Evolutionary conservation across 2,329 filamentous ascomycete genomes (phyloP).

Genomic region (Neopestalotiopsis sp.): DNA sequence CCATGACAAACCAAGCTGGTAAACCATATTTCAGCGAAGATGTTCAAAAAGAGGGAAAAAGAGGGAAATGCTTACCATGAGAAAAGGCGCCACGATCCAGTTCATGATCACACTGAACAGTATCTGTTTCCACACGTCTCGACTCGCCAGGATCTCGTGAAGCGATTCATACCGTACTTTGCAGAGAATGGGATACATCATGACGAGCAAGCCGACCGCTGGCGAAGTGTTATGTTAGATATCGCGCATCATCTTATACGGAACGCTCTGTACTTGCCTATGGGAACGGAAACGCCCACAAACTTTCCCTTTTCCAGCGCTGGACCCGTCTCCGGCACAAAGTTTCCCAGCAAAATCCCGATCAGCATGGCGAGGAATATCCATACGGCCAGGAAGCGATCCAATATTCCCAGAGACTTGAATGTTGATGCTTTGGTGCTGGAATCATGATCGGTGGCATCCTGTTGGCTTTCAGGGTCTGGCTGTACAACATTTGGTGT

Average conservation of each 20-base stretch:
- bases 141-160: conserved; percentile 67
- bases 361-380: conserved; percentile 80
- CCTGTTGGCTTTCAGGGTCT: background rate
- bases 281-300: conserved; percentile 54
- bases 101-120: conserved; percentile 78
- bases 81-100: conserved; percentile 81
- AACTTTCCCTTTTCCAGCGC: conserved; percentile 75
- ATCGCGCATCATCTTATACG: background rate
- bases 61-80: conserved; percentile 67
- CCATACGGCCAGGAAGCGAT: conserved; percentile 72
- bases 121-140: conserved; percentile 79
- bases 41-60: background rate
- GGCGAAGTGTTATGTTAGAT: background rate
- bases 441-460: background rate
- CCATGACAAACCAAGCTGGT: conserved; percentile 70
- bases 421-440: conserved; percentile 46
- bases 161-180: conserved; percentile 82
- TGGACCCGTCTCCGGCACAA: conserved; percentile 66
- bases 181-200: conserved; percentile 95
- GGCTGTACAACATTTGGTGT: background rate
- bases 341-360: conserved; percentile 79
- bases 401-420: conserved; percentile 63
- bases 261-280: conserved; percentile 25
- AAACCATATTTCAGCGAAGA: background rate
- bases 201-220: conserved; percentile 82